phyloP scores from a whole-genome alignment of 2,329 filamentous ascomycete species.

The Epichloe sibirici region DNA sequence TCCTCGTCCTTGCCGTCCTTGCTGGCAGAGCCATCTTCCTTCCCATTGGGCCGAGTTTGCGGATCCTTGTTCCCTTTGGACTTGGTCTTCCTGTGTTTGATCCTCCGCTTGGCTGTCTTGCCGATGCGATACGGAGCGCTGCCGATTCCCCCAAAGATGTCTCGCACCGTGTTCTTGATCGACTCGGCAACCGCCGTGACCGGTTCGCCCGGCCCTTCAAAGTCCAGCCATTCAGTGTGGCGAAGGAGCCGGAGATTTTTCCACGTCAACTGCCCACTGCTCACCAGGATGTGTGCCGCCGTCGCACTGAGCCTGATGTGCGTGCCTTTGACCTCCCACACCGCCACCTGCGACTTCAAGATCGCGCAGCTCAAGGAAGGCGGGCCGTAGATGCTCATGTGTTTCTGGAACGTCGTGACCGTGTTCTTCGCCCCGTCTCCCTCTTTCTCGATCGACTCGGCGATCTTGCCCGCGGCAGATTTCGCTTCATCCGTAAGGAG shows the following conservation, averaged over 20 bases:
- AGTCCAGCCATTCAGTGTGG: constrained; percentile 65
- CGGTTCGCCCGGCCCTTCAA: constrained; percentile 62
- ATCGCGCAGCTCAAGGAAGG: constrained; percentile 53
- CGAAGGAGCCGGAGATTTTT: constrained; percentile 50
- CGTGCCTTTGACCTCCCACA: constrained; percentile 53
- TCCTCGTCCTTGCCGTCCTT: constrained; percentile 2
- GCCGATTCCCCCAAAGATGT: constrained; percentile 50
- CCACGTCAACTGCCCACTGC: constrained; percentile 49
- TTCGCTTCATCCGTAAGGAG: constrained; percentile 50
- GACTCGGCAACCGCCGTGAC: constrained; percentile 54
- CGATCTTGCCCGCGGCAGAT: constrained; percentile 44
- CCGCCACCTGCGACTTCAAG: constrained; percentile 47
- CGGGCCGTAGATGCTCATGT: constrained; percentile 39
- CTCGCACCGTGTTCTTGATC: constrained; percentile 43
- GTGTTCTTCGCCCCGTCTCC: constrained; percentile 61
- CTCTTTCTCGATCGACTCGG: constrained; percentile 45
- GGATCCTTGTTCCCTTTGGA: constrained; percentile 34
- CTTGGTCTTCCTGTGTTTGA: constrained; percentile 25
- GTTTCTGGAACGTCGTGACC: constrained; percentile 52
- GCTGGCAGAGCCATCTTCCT: constrained; percentile 3
- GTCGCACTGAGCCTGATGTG: constrained; percentile 48
- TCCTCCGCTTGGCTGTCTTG: constrained; percentile 41
- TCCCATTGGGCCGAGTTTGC: not conserved
- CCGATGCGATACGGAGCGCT: constrained; percentile 50
- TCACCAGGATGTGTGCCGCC: constrained; percentile 53